These are phyloP conservation scores for Setaria viridis DNA, from an alignment of 202 grass and related monocot species.

Conservation along the genomic window DNA sequence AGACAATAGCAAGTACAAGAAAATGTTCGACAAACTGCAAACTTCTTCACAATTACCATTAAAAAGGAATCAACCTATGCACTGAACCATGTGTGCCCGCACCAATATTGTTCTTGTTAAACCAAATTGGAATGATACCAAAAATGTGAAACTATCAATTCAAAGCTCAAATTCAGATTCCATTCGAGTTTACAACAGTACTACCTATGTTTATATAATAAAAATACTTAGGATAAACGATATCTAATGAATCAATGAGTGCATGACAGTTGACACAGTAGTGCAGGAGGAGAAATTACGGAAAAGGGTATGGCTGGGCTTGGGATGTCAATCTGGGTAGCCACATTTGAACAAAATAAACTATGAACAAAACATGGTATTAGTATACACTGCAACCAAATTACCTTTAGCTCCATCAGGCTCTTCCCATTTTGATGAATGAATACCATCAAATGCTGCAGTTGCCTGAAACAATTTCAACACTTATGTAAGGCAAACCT, in stretches of 20 bases:
- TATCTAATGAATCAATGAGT: conserved; percentile 31
- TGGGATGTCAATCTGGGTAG: background rate
- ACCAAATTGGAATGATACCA: background rate
- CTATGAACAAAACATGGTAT: conserved; percentile 5
- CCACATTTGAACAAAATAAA: background rate
- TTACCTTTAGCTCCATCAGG: conserved; percentile 97
- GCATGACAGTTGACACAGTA: background rate
- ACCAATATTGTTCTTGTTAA: conserved; percentile 28
- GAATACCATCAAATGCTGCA: conserved; percentile 86
- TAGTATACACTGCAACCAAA: background rate
- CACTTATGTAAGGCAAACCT: conserved; percentile 33
- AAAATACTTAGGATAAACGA: background rate
- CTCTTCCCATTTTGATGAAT: conserved; percentile 92
- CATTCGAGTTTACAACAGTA: background rate
- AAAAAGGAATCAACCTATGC: conserved; percentile 14
- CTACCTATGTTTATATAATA: conserved; percentile 7
- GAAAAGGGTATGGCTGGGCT: conserved; percentile 12
- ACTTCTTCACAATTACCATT: conserved; percentile 11
- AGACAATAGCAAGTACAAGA: conserved; percentile 32
- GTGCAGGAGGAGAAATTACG: conserved; percentile 6
- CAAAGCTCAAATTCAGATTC: conserved; percentile 6
- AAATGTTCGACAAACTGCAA: conserved; percentile 11
- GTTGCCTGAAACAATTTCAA: conserved; percentile 69
- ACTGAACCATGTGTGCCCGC: background rate
- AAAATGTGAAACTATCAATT: conserved; percentile 28